Evolutionary conservation across 352 stramenopile genomes (phyloP).

Genomic region (Globisporangium acanthophoron): DNA sequence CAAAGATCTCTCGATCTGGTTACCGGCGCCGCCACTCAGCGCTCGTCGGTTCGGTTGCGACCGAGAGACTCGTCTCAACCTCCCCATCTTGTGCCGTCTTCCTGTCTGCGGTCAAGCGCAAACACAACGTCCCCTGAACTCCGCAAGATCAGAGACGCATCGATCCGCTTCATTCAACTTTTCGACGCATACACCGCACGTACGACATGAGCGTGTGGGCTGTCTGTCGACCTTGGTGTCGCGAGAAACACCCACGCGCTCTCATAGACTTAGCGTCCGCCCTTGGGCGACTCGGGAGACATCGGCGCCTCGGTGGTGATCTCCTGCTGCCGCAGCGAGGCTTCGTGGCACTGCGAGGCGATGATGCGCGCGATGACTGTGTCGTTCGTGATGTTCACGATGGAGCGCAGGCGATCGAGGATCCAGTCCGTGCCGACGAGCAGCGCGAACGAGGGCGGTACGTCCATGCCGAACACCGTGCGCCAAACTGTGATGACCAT

Average conservation of each 20-base stretch:
- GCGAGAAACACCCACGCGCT: background rate
- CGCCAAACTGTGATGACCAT: slow-evolving; percentile 77
- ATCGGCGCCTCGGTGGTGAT: background rate
- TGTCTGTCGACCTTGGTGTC: background rate
- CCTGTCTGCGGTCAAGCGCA: too few species aligned
- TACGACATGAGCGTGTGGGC: background rate
- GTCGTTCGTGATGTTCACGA: slow-evolving; percentile 83
- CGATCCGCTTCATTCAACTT: background rate
- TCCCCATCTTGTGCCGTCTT: too few species aligned
- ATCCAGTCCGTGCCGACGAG: slow-evolving; percentile 72
- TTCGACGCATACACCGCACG: too few species aligned
- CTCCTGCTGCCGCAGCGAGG: background rate
- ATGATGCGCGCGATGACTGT: slow-evolving; percentile 75
- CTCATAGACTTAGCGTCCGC: background rate
- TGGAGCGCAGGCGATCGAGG: slow-evolving; percentile 54
- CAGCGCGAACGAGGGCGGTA: slow-evolving; percentile 58
- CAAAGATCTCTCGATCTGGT: too few species aligned
- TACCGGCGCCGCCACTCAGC: too few species aligned
- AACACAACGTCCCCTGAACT: background rate
- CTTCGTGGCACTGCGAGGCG: slow-evolving; percentile 56
- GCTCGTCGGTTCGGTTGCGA: too few species aligned
- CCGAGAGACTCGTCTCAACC: too few species aligned
- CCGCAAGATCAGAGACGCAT: background rate
- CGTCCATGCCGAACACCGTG: slow-evolving; percentile 55
- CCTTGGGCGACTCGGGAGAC: background rate